Evolutionary conservation across 2,329 filamentous ascomycete species (phyloP).

Genomic region (Epichloe gansuensis): DNA sequence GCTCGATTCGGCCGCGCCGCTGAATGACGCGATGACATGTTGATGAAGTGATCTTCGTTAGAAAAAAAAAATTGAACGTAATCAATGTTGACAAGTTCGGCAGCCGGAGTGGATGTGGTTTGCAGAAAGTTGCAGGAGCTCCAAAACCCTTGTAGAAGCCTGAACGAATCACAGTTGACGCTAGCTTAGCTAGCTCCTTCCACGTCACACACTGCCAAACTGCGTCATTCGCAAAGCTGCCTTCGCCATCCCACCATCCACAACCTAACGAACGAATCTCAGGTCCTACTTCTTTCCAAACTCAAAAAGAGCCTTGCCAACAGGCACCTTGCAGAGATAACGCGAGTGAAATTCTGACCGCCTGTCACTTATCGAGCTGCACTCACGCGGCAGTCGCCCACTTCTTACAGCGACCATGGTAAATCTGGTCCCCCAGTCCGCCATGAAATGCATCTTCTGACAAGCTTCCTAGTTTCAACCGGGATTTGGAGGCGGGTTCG

Average conservation of each 20-base stretch:
- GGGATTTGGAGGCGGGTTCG: slow-evolving; percentile 29
- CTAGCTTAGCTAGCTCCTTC: neutral
- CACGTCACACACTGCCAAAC: neutral
- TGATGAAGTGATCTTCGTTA: too few species aligned
- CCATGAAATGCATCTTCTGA: neutral
- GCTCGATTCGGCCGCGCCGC: slow-evolving; percentile 66
- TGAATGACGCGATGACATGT: slow-evolving; percentile 13
- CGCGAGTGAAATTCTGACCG: neutral
- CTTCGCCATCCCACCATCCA: slow-evolving; percentile 3
- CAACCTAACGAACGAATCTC: too few species aligned
- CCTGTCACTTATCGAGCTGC: neutral
- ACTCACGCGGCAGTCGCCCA: neutral
- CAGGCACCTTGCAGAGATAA: neutral
- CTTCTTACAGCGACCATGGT: neutral
- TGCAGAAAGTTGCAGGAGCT: neutral
- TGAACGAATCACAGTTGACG: neutral
- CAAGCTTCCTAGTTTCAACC: slow-evolving; percentile 9
- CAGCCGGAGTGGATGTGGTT: too few species aligned
- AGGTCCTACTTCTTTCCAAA: too few species aligned
- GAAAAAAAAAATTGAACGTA: neutral
- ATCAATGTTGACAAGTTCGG: neutral
- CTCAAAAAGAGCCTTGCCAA: too few species aligned
- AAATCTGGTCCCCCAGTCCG: neutral
- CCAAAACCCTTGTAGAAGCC: neutral
- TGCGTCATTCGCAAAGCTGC: slow-evolving; percentile 10